phyloP scores from a whole-genome alignment of 2,329 filamentous ascomycete genomes.

The Aspergillus awamori region DNA sequence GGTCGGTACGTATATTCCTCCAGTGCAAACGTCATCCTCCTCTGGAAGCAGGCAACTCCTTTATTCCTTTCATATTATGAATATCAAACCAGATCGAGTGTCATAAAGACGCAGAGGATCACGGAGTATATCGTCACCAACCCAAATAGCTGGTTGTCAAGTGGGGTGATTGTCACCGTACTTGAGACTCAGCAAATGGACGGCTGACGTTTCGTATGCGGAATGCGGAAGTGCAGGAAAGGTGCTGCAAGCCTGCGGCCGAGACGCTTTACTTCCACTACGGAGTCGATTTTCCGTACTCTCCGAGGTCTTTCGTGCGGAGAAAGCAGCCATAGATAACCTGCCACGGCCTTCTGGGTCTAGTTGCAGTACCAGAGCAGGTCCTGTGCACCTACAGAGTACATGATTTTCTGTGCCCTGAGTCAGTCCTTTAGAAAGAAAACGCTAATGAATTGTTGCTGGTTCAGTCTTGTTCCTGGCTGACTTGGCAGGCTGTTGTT shows the following conservation, averaged over 20 bases:
- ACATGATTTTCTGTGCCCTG: neutral
- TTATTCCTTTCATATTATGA: neutral
- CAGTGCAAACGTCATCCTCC: slow-evolving; percentile 7
- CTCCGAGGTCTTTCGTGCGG: neutral
- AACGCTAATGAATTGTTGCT: neutral
- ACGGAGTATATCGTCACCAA: neutral
- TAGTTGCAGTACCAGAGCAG: neutral
- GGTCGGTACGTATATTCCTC: slow-evolving; percentile 1
- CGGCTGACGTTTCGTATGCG: neutral
- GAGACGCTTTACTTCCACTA: neutral
- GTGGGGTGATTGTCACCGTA: neutral
- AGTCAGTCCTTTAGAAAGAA: neutral
- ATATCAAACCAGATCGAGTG: too few relatives aligned
- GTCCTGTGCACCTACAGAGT: neutral
- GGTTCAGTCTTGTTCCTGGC: neutral
- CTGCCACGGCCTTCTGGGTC: neutral
- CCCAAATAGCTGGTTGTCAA: neutral
- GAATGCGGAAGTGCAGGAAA: neutral
- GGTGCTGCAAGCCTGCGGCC: neutral
- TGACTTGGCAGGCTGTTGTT: neutral
- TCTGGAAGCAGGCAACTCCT: neutral
- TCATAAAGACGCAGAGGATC: neutral
- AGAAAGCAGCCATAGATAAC: neutral
- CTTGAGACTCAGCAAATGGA: neutral
- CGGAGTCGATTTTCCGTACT: neutral